Evolutionary conservation across 345 rosid genomes (phyloP), one percentile per base, ranked within the genome.

Genomic region (Salix purpurea): DNA sequence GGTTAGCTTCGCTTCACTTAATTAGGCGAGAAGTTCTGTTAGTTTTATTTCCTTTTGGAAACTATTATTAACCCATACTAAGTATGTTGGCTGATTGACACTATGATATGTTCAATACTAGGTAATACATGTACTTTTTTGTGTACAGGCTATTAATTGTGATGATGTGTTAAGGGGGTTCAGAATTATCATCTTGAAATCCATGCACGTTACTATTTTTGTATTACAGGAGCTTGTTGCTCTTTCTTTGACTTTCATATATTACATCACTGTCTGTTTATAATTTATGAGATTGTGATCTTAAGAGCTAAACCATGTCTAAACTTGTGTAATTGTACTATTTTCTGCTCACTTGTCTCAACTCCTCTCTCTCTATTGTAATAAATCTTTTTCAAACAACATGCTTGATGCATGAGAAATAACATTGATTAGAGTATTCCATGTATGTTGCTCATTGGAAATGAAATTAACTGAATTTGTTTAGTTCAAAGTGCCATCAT

Each of bases 1-100:
- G 99, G 99, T 96, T 50, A 61, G 69, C 21, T n/a, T 36, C 37
- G 11, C 65, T 24, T 30, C 18, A 50, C 4, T 18, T 7, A 28
- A 30, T 66, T 30, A 30, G 69, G 39, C n/a, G 39, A 13, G 37
- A 14, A 7, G 39, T 66, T 66, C 21, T 9, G 4, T 58, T 58
- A n/a, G 5, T 58, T 58, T 36, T 19, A 37, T 7, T 66, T n/a
- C 16, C 15, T 32, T 13, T 30, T 21, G 11, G 44, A 34, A 39
- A 18, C 67, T 42, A 11, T 70, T 12, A 4, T 61, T 28, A 26
- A 23, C 73, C 58, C 8, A 75, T 37, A 36, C 68, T 68, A 32
- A 32, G 4, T 32, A 21, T 40, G 64, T 34, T 62, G 39, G 73
- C 37, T 39, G 30, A 40, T 69, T 42, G 2, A 15, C 56, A 42